A percentile compares a stretch with the other conserved stretches of the same genome.
Conservation (phyloP, 2,329 filamentous ascomycete species). For the Claviceps digitariae region DNA sequence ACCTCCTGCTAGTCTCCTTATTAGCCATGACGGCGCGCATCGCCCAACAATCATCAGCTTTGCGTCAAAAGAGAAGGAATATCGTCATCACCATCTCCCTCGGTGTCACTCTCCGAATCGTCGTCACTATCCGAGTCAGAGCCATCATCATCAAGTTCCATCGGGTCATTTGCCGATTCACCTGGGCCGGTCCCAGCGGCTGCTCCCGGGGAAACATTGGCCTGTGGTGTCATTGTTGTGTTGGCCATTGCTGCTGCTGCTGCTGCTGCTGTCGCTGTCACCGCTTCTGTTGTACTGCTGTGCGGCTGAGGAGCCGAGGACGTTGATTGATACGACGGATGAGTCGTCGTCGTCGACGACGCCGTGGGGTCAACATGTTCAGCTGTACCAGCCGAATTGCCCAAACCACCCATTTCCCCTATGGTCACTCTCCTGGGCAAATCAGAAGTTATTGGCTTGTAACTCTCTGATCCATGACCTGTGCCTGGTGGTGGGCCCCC, state of each 20-base stretch:
- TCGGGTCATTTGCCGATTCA: conserved; percentile 13
- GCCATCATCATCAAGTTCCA: conserved; percentile 8
- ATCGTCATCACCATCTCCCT: conserved; percentile 13
- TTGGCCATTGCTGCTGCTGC: too few species aligned
- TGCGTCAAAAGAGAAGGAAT: conserved; percentile 14
- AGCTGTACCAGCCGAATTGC: conserved; percentile 21
- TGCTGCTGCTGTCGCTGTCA: conserved; percentile 5
- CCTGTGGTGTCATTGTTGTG: background rate
- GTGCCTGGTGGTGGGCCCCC: conserved; percentile 1
- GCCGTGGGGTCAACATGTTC: conserved; percentile 23
- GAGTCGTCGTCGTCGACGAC: conserved; percentile 8
- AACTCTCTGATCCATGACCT: background rate
- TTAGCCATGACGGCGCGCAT: too few species aligned
- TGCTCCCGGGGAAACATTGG: background rate
- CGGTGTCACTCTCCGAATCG: conserved; percentile 5
- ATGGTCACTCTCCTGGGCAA: conserved; percentile 15
- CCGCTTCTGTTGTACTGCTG: background rate
- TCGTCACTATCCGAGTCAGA: conserved; percentile 3
- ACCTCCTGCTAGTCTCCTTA: too few species aligned
- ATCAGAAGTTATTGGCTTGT: background rate
- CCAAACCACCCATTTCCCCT: conserved; percentile 22
- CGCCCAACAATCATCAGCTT: background rate
- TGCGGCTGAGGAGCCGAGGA: conserved; percentile 4
- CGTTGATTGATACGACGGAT: conserved; percentile 3
- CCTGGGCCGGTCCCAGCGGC: background rate